These are phyloP conservation scores for Pseudogymnoascus sp. DNA, from an alignment of 2,329 filamentous ascomycete species.

Conservation along the genomic window DNA sequence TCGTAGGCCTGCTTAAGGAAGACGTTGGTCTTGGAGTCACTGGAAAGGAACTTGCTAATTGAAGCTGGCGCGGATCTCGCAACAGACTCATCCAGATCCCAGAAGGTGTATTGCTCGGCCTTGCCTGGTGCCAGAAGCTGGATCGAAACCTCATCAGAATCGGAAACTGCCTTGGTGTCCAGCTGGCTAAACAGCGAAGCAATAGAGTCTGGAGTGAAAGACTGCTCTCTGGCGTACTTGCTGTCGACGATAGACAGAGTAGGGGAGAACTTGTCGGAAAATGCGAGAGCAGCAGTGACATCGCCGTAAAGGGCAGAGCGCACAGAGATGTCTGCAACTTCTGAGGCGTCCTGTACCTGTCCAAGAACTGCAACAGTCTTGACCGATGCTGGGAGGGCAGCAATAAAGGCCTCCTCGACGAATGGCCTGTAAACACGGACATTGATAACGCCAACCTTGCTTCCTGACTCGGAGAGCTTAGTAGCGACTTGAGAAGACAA, in stretches of 20 bases:
- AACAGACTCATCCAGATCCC: constrained; percentile 72
- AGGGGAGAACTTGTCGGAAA: constrained; percentile 58
- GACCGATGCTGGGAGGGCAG: constrained; percentile 65
- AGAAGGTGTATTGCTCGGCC: constrained; percentile 83
- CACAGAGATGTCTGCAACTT: constrained; percentile 63
- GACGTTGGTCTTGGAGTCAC: constrained; percentile 58
- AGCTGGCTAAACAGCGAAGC: constrained; percentile 42
- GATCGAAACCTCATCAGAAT: constrained; percentile 40
- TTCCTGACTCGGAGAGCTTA: constrained; percentile 61
- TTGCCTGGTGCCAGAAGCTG: constrained; percentile 38
- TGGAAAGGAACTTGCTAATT: constrained; percentile 54
- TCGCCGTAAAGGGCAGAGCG: constrained; percentile 90
- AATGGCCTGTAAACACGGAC: constrained; percentile 94
- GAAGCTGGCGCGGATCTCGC: constrained; percentile 55
- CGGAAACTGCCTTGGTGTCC: constrained; percentile 34
- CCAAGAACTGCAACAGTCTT: constrained; percentile 77
- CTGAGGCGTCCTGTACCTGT: constrained; percentile 67
- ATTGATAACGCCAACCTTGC: constrained; percentile 77
- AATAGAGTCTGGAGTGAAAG: constrained; percentile 47
- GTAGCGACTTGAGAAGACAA: constrained; percentile 72
- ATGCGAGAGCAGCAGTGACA: constrained; percentile 74
- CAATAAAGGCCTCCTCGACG: constrained; percentile 86
- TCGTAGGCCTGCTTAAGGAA: constrained; percentile 53
- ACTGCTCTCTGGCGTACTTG: constrained; percentile 71
- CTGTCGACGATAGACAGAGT: constrained; percentile 65